A percentile compares a stretch with the other conserved stretches of the same genome.
Evolutionary conservation across 768 basidiomycete genomes (phyloP).

Genomic region (Lentinula guzmanii): DNA sequence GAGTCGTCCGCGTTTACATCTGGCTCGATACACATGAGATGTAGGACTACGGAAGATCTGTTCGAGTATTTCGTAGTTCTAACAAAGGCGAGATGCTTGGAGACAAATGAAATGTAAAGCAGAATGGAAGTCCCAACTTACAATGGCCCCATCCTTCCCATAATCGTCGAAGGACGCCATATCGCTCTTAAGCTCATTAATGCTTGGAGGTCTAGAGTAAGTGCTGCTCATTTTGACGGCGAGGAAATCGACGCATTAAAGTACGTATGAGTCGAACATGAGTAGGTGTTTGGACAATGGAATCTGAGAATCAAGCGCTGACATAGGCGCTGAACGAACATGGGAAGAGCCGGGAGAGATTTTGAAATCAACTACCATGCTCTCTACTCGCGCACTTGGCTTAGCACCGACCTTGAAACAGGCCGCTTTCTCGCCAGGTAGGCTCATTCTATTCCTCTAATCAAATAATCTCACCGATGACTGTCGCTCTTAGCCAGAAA

Average conservation of each 20-base stretch:
- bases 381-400: constrained; percentile 5
- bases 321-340: no score
- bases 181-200: background rate
- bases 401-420: constrained; percentile 3
- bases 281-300: no score
- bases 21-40: constrained; percentile 31
- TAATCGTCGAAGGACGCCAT: background rate
- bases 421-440: background rate
- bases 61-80: constrained; percentile 36
- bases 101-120: background rate
- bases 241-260: no score
- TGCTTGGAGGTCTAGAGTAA: background rate
- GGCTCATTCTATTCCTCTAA: background rate
- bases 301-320: no score
- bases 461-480: background rate
- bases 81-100: background rate
- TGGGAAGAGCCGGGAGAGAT: background rate
- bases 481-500: background rate
- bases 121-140: background rate
- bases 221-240: no score
- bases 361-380: background rate
- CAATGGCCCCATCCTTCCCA: background rate
- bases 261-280: no score
- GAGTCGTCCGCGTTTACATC: constrained; percentile 38
- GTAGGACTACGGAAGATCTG: constrained; percentile 20